These are phyloP conservation scores for Phytophthora pini DNA, from an alignment of 352 stramenopile species.

Conservation along the genomic window DNA sequence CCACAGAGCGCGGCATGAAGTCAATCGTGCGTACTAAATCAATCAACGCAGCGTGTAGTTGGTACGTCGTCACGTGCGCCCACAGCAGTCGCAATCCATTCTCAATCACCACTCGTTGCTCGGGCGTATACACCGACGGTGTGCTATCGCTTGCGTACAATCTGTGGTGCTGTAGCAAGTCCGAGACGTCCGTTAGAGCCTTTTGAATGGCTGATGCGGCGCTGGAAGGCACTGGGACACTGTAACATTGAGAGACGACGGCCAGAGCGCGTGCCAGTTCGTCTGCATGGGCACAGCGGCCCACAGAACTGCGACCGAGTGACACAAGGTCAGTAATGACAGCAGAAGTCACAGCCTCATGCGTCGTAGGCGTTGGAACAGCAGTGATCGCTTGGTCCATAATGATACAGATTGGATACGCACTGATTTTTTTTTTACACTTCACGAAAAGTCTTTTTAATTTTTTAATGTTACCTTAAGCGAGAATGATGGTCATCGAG, in stretches of 20 bases:
- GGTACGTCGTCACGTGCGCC: constrained; percentile 64
- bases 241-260: constrained; percentile 52
- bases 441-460: background rate
- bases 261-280: constrained; percentile 47
- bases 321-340: constrained; percentile 33
- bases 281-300: constrained; percentile 37
- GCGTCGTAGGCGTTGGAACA: constrained; percentile 14
- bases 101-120: constrained; percentile 44
- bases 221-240: constrained; percentile 51
- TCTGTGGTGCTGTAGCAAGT: constrained; percentile 52
- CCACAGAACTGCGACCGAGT: constrained; percentile 18
- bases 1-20: constrained; percentile 70
- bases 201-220: constrained; percentile 43
- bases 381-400: constrained; percentile 30
- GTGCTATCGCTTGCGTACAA: constrained; percentile 33
- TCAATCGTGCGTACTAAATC: constrained; percentile 71
- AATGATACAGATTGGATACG: constrained; percentile 4
- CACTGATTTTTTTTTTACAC: too few relatives aligned
- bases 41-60: constrained; percentile 62
- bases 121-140: constrained; percentile 15
- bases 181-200: constrained; percentile 44
- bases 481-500: constrained; percentile 5
- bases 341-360: constrained; percentile 33
- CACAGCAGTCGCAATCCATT: constrained; percentile 56
- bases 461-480: background rate